phyloP scores from a whole-genome alignment of 768 basidiomycete genomes.

The Kondoa subrosea region DNA sequence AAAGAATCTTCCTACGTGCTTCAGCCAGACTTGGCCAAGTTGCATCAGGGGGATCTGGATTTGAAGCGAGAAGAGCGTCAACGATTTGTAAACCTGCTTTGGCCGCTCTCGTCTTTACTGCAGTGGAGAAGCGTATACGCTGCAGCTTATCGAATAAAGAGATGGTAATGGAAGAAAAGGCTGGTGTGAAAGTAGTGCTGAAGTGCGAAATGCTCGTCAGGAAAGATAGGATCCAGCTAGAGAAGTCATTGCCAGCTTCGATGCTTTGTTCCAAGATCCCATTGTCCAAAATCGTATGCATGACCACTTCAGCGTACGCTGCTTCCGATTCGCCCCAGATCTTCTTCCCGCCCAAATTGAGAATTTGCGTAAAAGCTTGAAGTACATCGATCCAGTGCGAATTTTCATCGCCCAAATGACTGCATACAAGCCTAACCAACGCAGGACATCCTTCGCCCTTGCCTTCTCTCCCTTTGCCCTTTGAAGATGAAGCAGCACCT shows the following conservation, averaged over 20 bases:
- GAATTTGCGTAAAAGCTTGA: not conserved
- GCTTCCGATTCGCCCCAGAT: constrained; percentile 57
- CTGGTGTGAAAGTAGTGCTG: constrained; percentile 45
- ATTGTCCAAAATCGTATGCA: constrained; percentile 73
- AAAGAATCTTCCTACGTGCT: not conserved
- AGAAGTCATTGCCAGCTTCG: constrained; percentile 21
- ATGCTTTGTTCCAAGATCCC: constrained; percentile 29
- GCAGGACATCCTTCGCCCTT: constrained; percentile 32
- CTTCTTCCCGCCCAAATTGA: constrained; percentile 33
- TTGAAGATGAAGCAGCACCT: not conserved
- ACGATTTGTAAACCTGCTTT: constrained; percentile 34
- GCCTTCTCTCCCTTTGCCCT: constrained; percentile 34
- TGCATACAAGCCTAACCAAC: constrained; percentile 10
- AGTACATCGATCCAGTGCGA: constrained; percentile 14
- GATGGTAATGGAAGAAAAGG: constrained; percentile 55
- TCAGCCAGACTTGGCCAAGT: constrained; percentile 33
- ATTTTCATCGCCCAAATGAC: constrained; percentile 13
- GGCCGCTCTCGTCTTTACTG: constrained; percentile 47
- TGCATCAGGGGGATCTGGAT: constrained; percentile 40
- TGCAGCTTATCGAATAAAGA: constrained; percentile 68
- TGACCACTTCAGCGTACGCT: constrained; percentile 59
- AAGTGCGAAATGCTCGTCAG: constrained; percentile 52
- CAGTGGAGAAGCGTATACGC: constrained; percentile 48
- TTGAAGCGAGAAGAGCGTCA: constrained; percentile 22
- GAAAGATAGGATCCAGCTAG: constrained; percentile 40